Percentiles rank a stretch among this genome's conserved stretches.
phyloP scores from a whole-genome alignment of 352 stramenopile species.

The Pythium chondricola region DNA sequence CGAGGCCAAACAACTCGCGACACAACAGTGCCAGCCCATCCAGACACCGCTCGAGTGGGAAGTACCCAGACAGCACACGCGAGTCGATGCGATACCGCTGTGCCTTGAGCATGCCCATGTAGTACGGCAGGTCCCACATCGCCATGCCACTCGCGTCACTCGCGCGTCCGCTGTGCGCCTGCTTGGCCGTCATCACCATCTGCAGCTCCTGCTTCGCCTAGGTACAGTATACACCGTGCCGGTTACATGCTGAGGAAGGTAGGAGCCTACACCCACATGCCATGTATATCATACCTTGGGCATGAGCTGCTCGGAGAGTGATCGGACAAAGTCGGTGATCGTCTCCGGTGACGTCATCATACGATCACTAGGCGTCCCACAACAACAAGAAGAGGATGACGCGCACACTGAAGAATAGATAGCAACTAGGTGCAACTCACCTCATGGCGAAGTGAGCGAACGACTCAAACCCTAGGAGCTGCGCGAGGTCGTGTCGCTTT shows the following conservation, averaged over 20 bases:
- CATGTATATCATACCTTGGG: constrained; percentile 35
- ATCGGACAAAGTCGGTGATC: constrained; percentile 58
- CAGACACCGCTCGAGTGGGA: constrained; percentile 89
- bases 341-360: constrained; percentile 78
- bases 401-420: background rate
- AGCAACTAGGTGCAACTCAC: constrained; percentile 31
- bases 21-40: constrained; percentile 87
- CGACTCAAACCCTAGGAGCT: constrained; percentile 83
- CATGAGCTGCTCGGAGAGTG: constrained; percentile 62
- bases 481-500: constrained; percentile 86
- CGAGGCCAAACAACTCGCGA: constrained; percentile 86
- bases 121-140: constrained; percentile 95
- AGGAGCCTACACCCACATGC: background rate
- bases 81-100: constrained; percentile 69
- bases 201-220: constrained; percentile 53
- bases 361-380: constrained; percentile 67
- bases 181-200: constrained; percentile 57
- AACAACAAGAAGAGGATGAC: constrained; percentile 1
- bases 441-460: constrained; percentile 89
- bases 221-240: too few relatives aligned
- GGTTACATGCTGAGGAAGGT: too few relatives aligned
- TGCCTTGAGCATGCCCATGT: constrained; percentile 85
- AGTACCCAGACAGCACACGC: constrained; percentile 81
- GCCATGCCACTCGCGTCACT: constrained; percentile 39
- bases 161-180: constrained; percentile 38